Conservation (phyloP, 2,329 filamentous ascomycete species). For the Gnomoniopsis smithogilvyi region DNA sequence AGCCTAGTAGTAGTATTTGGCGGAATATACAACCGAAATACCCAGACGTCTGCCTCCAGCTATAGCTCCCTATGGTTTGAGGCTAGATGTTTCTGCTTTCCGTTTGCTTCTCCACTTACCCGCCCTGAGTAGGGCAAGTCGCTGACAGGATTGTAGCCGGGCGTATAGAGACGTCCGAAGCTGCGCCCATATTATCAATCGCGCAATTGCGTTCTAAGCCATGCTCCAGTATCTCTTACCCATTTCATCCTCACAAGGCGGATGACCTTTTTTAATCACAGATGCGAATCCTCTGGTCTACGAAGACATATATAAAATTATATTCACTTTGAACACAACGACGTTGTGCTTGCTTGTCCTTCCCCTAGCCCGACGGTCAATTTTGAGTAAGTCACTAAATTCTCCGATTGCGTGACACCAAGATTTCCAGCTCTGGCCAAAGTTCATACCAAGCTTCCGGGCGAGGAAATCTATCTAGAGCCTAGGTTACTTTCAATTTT, state of each 20-base stretch:
- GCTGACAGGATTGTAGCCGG: conserved; percentile 29
- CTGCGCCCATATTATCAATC: conserved; percentile 40
- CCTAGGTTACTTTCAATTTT: conserved; percentile 38
- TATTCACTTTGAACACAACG: conserved; percentile 32
- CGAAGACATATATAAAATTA: conserved; percentile 32
- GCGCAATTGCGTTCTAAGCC: conserved; percentile 38
- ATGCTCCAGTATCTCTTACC: conserved; percentile 31
- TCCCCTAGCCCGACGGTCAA: conserved; percentile 33
- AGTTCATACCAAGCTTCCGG: conserved; percentile 29
- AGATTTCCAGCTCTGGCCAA: conserved; percentile 24
- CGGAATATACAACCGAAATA: no score
- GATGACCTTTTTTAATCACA: no score
- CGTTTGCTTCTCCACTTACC: no score
- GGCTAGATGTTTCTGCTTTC: no score
- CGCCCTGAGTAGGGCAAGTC: no score
- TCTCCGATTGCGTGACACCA: conserved; percentile 31
- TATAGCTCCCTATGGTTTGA: no score
- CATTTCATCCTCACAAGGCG: no score
- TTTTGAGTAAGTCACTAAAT: conserved; percentile 33
- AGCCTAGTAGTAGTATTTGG: no score
- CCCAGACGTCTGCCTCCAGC: no score
- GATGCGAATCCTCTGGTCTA: conserved; percentile 41
- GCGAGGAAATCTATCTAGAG: conserved; percentile 34
- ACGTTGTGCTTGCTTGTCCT: conserved; percentile 30
- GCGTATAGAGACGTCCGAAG: conserved; percentile 34